Evolutionary conservation across 2,329 filamentous ascomycete genomes (phyloP), one percentile per base, ranked within the genome.

Genomic region (Colletotrichum caudatum): DNA sequence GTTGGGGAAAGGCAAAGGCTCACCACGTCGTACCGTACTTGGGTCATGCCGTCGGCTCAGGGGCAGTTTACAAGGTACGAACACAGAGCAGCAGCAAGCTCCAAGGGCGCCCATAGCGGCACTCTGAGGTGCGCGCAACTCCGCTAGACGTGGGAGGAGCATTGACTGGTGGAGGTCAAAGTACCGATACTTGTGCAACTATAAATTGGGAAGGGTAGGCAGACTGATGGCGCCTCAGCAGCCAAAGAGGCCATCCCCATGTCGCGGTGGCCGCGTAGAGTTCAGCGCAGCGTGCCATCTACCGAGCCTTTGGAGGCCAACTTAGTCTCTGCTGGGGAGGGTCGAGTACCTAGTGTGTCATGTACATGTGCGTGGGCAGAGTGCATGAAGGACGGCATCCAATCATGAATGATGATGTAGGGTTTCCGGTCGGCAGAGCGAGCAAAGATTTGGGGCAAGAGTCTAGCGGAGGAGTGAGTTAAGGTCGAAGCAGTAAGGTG

Each of bases 181-280:
- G 69, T 72, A 70, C 54, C 60, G 69, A 70, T 72, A 72, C 69
- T 60, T 70, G 37, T 60, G 67, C 41, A 41, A 61, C 66, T 18
- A 54, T 50, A 53, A 53, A 58, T 69, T 58, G 66, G 48, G 59
- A n/a, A 46, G 63, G 44, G 58, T 44, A 48, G 12, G 12, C 12
- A 41, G 69, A 65, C 48, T n/a, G 33, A 70, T 70, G 60, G 65
- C 60, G 70, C 66, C 66, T 61, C 37, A 70, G 33, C 69, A 70
- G 66, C 60, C 20, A 41, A 63, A 58, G 37, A 61, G 39, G 39
- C 50, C 23, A 20, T 44, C 66, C 37, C 64, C 64, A 59, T 71
- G 69, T 63, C 69, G 23, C 50, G 33, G 44, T 33, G 46, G 60
- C 54, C 33, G 39, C 26, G 66, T 54, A 65, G 26, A 70, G 39